phyloP scores from a whole-genome alignment of 225 moss, liverwort and hornwort genomes.

The Thuidium tamariscinum region DNA sequence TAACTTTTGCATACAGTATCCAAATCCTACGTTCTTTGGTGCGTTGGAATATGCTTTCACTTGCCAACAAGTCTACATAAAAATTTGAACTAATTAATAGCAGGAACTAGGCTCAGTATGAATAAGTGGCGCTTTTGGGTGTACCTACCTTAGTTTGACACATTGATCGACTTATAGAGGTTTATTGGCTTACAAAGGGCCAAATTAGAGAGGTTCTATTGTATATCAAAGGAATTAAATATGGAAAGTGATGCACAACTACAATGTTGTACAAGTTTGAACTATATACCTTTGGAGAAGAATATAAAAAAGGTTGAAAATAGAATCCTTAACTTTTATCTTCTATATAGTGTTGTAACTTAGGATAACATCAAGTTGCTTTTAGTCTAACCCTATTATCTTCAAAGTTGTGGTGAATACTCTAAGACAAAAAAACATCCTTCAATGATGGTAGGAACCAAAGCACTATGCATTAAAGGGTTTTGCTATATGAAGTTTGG shows the following conservation, averaged over 20 bases:
- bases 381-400: rapidly evolving
- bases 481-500: background rate
- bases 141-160: too few relatives aligned
- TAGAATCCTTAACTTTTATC: slow-evolving; percentile 54
- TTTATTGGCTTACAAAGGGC: too few relatives aligned
- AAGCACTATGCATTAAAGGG: background rate
- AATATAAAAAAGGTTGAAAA: background rate
- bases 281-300: background rate
- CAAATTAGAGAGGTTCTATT: too few relatives aligned
- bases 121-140: too few relatives aligned
- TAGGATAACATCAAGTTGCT: background rate
- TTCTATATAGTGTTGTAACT: background rate
- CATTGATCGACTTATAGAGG: too few relatives aligned
- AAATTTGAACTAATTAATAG: too few relatives aligned
- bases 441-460: background rate
- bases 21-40: too few relatives aligned
- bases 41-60: too few relatives aligned
- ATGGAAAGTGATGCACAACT: background rate
- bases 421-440: background rate
- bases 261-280: background rate
- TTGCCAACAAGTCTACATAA: too few relatives aligned
- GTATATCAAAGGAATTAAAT: background rate
- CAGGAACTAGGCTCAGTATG: too few relatives aligned
- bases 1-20: too few relatives aligned
- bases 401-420: background rate